Percentiles rank a stretch among this genome's conserved stretches.
These are phyloP conservation scores for Coniochaeta prunicola DNA, from an alignment of 2,329 filamentous ascomycete genomes.

Conservation along the genomic window DNA sequence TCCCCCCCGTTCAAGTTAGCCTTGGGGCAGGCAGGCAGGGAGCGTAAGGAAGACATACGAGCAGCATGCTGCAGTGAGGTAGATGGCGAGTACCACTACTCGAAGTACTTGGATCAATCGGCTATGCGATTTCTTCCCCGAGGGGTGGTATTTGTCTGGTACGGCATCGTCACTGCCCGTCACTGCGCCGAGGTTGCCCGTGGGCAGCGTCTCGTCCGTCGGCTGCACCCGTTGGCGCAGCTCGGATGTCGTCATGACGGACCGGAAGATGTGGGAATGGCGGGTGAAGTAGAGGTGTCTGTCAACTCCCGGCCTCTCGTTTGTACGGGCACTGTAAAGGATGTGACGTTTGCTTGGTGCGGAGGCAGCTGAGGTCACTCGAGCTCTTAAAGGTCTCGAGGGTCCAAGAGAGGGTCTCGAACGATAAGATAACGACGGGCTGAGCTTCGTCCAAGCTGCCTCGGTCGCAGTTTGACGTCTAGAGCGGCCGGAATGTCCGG, in stretches of 20 bases:
- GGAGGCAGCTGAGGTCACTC: neutral
- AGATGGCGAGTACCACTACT: conserved; percentile 42
- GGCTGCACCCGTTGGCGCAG: conserved; percentile 25
- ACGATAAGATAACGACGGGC: neutral
- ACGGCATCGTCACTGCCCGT: conserved; percentile 5
- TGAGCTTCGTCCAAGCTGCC: neutral
- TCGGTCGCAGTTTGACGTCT: neutral
- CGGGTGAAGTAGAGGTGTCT: too few relatives aligned
- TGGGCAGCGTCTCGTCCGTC: conserved; percentile 18
- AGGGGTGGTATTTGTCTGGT: conserved; percentile 16
- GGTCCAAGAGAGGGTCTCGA: neutral
- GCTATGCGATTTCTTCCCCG: conserved; percentile 47
- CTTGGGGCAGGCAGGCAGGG: neutral
- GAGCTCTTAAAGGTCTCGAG: neutral
- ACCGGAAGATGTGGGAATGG: neutral
- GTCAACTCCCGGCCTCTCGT: too few relatives aligned
- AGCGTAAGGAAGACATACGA: conserved; percentile 30
- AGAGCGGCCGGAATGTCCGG: neutral
- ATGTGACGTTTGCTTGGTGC: neutral
- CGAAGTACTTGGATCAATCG: conserved; percentile 41
- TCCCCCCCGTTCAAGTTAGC: neutral
- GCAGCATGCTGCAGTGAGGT: conserved; percentile 42
- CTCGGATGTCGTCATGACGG: conserved; percentile 17
- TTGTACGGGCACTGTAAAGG: neutral
- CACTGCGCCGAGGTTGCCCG: conserved; percentile 18